Evolutionary conservation across 495 filamentous ascomycete species (phyloP), one percentile per base, ranked within the genome.

Genomic region (Podospora pseudoanserina): DNA sequence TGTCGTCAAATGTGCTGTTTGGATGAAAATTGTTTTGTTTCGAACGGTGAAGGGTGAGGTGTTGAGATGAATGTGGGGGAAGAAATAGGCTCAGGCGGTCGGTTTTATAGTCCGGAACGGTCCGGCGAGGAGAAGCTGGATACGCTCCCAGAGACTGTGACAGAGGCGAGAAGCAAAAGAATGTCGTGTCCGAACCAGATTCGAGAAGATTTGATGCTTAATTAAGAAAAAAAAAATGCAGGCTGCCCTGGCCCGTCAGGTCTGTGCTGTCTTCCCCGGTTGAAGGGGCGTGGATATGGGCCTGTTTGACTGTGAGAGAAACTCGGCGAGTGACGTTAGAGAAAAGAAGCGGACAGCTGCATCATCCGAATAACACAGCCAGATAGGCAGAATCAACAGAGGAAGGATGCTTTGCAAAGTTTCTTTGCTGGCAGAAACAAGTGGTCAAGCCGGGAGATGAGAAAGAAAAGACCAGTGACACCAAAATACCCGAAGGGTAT

Each of bases 101-200:
- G 64, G 19, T 64, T 67, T 70, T 68, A 67, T 72, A 72, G 44
- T 60, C 55, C 59, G 39, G 39, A 49, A 13, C 5, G 13, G 39
- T 49, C 39, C 39, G 39, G 39, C 39, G 15, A 49, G 39, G 9
- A 13, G 39, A 3, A 49, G 2, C 15, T 49, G 39, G 39, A 16
- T 49, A 11, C 39, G 39, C 9, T 49, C 9, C 15, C 6, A 16
- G 13, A 16, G 15, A 49, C 18, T n/a, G n/a, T 7, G 23, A 23
- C 16, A 58, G n/a, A 58, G 67, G 70, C 71, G 63, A 72, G 68
- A 64, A 54, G 67, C 23, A 63, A 34, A 63, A 56, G 63, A 74
- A 70, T 78, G 77, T 80, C 81, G 80, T 82, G 80, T 78, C 79
- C 75, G 75, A 68, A 79, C 74, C 67, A 77, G 76, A 82, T 81